Percentiles rank a stretch among this genome's conserved stretches.
Evolutionary conservation across 2,329 filamentous ascomycete genomes (phyloP).

Genomic region (Diaporthe vaccinii): DNA sequence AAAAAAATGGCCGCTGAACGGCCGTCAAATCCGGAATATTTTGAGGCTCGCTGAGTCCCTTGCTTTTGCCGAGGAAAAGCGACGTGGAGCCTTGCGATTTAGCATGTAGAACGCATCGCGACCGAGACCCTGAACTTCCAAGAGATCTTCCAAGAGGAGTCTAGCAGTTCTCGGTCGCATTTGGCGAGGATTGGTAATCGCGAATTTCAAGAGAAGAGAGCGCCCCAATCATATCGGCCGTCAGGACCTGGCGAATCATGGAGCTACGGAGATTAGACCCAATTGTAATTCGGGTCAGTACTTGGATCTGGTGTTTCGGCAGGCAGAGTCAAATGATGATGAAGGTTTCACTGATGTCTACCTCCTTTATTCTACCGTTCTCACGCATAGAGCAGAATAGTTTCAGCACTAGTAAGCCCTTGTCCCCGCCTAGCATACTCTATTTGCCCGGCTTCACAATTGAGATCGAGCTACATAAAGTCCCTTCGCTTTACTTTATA

Average conservation of each 20-base stretch:
- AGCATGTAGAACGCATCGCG: neutral
- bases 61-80: neutral
- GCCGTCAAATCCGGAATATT: conserved; percentile 4
- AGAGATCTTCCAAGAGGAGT: neutral
- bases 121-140: neutral
- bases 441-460: too few species aligned
- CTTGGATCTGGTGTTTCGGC: too few species aligned
- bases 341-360: too few species aligned
- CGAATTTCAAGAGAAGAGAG: neutral
- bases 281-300: too few species aligned
- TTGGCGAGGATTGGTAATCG: neutral
- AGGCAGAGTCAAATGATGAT: too few species aligned
- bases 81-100: neutral
- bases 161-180: neutral
- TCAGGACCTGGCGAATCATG: neutral
- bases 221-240: neutral
- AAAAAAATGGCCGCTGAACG: neutral
- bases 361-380: too few species aligned
- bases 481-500: too few species aligned
- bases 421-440: too few species aligned
- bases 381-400: too few species aligned
- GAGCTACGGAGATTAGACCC: too few species aligned
- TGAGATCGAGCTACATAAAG: too few species aligned
- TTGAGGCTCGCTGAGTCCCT: neutral
- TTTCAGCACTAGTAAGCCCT: too few species aligned